Conservation (phyloP, 352 stramenopile species). For the Globisporangium canariense region DNA sequence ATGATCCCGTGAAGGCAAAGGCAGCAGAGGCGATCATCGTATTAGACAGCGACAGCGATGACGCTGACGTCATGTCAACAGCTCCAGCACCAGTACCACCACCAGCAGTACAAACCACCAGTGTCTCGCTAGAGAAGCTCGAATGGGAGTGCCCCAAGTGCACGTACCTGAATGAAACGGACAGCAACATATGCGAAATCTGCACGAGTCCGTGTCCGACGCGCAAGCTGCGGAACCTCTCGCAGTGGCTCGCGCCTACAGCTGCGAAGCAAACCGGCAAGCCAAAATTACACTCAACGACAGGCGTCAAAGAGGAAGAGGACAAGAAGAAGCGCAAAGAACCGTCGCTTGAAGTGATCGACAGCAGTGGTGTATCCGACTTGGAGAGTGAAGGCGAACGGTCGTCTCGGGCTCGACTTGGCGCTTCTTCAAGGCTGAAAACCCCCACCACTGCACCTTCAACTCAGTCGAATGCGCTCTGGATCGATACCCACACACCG, state of each 20-base stretch:
- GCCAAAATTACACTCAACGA: background rate
- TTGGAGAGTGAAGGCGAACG: slow-evolving; percentile 7
- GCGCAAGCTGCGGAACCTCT: slow-evolving; percentile 32
- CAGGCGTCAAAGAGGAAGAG: background rate
- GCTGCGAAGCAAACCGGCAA: slow-evolving; percentile 16
- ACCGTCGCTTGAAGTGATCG: slow-evolving; percentile 27
- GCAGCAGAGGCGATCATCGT: background rate
- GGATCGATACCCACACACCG: slow-evolving; percentile 44
- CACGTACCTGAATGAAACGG: slow-evolving; percentile 45
- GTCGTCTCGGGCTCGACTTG: background rate
- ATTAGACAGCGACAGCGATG: slow-evolving; percentile 27
- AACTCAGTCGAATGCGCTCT: slow-evolving; percentile 27
- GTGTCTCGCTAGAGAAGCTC: background rate
- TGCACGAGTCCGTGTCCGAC: slow-evolving; percentile 26
- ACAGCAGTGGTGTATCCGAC: slow-evolving; percentile 33
- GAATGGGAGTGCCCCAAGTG: slow-evolving; percentile 43
- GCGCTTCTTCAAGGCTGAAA: background rate
- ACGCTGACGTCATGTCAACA: slow-evolving; percentile 18
- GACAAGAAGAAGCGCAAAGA: background rate
- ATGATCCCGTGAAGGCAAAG: background rate
- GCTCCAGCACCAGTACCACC: background rate
- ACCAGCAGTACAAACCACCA: background rate
- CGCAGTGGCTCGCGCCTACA: slow-evolving; percentile 32
- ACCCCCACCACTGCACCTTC: background rate
- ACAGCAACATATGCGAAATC: slow-evolving; percentile 30